Evolutionary conservation across 768 basidiomycete genomes (phyloP).

Genomic region (Coprinellus micaceus): DNA sequence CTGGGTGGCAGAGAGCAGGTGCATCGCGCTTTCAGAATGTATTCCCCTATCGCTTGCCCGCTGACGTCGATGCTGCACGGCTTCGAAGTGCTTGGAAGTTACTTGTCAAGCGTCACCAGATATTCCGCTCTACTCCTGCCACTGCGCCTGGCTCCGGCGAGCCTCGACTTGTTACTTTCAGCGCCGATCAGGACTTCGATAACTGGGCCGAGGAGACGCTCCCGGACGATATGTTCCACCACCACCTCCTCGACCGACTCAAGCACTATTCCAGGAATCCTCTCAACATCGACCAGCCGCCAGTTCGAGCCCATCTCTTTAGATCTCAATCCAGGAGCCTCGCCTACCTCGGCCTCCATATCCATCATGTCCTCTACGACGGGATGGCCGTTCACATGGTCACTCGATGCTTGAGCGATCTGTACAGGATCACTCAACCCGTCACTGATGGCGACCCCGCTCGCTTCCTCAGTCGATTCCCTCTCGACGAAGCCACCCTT

Average conservation of each 20-base stretch:
- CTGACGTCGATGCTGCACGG: constrained; percentile 23
- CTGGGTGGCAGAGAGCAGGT: constrained; percentile 42
- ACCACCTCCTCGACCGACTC: constrained; percentile 18
- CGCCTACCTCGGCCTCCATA: constrained; percentile 25
- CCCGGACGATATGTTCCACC: constrained; percentile 13
- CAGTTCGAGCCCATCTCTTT: constrained; percentile 23
- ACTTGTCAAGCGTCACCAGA: constrained; percentile 31
- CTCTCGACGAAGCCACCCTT: constrained; percentile 17
- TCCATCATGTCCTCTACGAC: constrained; percentile 51
- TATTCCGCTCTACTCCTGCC: constrained; percentile 44
- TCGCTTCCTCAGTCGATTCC: constrained; percentile 25
- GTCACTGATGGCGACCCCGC: constrained; percentile 20
- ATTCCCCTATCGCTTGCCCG: constrained; percentile 36
- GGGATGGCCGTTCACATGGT: constrained; percentile 43
- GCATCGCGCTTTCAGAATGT: constrained; percentile 40
- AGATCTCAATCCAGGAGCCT: constrained; percentile 13
- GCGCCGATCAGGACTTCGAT: constrained; percentile 8
- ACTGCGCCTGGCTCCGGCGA: constrained; percentile 20
- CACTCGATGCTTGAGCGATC: constrained; percentile 33
- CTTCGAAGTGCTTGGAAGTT: constrained; percentile 35
- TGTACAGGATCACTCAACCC: constrained; percentile 29
- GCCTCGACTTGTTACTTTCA: constrained; percentile 26
- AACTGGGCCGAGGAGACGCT: constrained; percentile 22
- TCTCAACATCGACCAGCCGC: constrained; percentile 17
- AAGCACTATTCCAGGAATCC: constrained; percentile 22